phyloP scores from a whole-genome alignment of 768 basidiomycete species.

The Sporobolomyces roseus region DNA sequence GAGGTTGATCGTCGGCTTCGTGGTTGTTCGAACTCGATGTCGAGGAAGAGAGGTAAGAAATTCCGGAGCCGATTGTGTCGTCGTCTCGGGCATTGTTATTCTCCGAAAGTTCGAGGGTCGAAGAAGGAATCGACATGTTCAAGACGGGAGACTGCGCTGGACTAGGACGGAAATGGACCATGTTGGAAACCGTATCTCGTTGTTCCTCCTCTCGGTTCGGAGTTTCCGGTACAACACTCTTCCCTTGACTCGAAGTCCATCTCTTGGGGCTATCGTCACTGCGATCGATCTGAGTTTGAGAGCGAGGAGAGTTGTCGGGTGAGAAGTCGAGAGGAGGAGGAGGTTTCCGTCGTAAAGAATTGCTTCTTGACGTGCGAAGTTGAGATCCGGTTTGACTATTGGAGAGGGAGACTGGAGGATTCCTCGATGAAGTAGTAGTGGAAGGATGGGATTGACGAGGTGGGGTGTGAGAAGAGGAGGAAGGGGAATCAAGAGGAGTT shows the following conservation, averaged over 20 bases:
- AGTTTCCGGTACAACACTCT: neutral
- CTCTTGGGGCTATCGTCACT: neutral
- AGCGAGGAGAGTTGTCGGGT: neutral
- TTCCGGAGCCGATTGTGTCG: constrained; percentile 18
- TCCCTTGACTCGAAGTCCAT: too few species aligned
- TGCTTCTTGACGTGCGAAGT: neutral
- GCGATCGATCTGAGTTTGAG: neutral
- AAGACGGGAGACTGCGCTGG: constrained; percentile 19
- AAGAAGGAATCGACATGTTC: constrained; percentile 10
- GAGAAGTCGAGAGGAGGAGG: constrained; percentile 33
- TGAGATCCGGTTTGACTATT: neutral
- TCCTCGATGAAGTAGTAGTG: neutral
- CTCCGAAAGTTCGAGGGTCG: neutral
- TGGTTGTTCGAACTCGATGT: neutral
- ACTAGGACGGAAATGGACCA: neutral
- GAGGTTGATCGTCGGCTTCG: neutral
- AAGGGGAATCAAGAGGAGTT: neutral
- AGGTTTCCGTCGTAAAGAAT: constrained; percentile 13
- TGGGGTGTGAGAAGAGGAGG: neutral
- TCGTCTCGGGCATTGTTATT: constrained; percentile 1
- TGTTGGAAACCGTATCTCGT: constrained; percentile 23
- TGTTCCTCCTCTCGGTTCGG: constrained; percentile 8
- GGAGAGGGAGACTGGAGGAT: neutral
- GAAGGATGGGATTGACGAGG: neutral
- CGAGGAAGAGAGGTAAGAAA: constrained; percentile 22